A percentile compares a stretch with the other conserved stretches of the same genome.
Conservation (phyloP, 306 rosid species). For the Lupinus albus region DNA sequence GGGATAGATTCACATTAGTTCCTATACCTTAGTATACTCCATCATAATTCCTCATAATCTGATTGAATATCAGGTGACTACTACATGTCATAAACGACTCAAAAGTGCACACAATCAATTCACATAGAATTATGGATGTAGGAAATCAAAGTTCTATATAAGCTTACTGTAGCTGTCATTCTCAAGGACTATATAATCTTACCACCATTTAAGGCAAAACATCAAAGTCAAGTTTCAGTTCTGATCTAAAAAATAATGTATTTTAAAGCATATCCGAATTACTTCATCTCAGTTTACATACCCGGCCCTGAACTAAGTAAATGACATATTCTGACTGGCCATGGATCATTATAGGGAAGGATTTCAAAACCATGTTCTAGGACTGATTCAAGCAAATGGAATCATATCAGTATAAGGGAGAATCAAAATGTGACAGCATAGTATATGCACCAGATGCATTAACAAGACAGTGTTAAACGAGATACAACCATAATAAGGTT, state of each 20-base stretch:
- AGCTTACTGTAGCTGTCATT: constrained; percentile 12
- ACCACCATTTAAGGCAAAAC: constrained; percentile 14
- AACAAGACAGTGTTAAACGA: constrained; percentile 10
- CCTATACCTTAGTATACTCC: no score
- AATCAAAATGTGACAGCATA: constrained; percentile 15
- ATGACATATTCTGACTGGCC: no score
- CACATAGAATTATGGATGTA: not conserved
- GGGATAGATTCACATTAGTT: no score
- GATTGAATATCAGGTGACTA: constrained; percentile 6
- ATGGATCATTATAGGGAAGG: no score
- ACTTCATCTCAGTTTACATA: constrained; percentile 16
- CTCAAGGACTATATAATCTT: constrained; percentile 14
- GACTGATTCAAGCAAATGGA: no score
- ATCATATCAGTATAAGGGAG: not conserved
- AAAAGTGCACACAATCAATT: not conserved
- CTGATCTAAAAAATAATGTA: constrained; percentile 11
- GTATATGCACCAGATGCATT: constrained; percentile 7
- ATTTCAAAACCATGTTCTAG: no score
- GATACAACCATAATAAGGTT: constrained; percentile 28
- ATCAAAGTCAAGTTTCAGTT: constrained; percentile 31
- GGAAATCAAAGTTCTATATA: not conserved
- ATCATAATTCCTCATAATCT: constrained; percentile 3
- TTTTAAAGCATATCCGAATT: constrained; percentile 12
- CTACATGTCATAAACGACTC: constrained; percentile 9
- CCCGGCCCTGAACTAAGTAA: constrained; percentile 11